phyloP scores from a whole-genome alignment of 352 stramenopile species.

The Nothophytophthora sp. region DNA sequence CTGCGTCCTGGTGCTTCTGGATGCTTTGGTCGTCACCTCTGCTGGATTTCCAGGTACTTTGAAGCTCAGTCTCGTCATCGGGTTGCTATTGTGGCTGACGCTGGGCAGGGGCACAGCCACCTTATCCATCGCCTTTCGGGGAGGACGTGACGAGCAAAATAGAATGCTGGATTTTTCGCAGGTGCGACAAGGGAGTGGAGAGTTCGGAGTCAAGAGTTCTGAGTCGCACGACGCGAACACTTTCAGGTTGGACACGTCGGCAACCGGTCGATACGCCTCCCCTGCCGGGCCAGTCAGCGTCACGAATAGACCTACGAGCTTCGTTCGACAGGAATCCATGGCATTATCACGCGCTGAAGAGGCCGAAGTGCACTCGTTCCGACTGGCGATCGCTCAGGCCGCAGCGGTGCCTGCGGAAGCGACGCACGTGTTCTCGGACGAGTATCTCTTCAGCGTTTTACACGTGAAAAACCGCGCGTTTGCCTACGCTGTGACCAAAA shows the following conservation, averaged over 20 bases:
- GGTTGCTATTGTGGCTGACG: slow-evolving; percentile 39
- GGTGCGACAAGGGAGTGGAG: slow-evolving; percentile 9
- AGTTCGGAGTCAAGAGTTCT: background rate
- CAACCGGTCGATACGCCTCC: background rate
- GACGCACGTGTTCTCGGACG: slow-evolving; percentile 53
- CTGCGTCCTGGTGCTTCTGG: slow-evolving; percentile 37
- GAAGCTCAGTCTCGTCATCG: slow-evolving; percentile 35
- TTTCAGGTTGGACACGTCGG: slow-evolving; percentile 5
- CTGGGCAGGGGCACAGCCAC: slow-evolving; percentile 38
- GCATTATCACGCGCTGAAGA: slow-evolving; percentile 27
- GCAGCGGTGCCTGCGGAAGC: slow-evolving; percentile 31
- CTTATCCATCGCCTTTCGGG: slow-evolving; percentile 41
- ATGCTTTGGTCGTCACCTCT: slow-evolving; percentile 25
- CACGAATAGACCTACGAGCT: too few relatives aligned
- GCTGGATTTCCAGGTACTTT: slow-evolving; percentile 28
- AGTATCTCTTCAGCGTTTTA: slow-evolving; percentile 64
- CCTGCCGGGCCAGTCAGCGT: too few relatives aligned
- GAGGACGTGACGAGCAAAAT: slow-evolving; percentile 12
- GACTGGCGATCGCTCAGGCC: slow-evolving; percentile 46
- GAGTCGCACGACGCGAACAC: background rate
- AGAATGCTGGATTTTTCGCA: slow-evolving; percentile 12
- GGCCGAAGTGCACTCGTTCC: slow-evolving; percentile 49
- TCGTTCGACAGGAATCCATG: slow-evolving; percentile 14
- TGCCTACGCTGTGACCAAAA: slow-evolving; percentile 62
- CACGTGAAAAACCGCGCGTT: slow-evolving; percentile 63